Base-by-base conservation (phyloP, 345 rosid species). In the Moringa oleifera region DNA sequence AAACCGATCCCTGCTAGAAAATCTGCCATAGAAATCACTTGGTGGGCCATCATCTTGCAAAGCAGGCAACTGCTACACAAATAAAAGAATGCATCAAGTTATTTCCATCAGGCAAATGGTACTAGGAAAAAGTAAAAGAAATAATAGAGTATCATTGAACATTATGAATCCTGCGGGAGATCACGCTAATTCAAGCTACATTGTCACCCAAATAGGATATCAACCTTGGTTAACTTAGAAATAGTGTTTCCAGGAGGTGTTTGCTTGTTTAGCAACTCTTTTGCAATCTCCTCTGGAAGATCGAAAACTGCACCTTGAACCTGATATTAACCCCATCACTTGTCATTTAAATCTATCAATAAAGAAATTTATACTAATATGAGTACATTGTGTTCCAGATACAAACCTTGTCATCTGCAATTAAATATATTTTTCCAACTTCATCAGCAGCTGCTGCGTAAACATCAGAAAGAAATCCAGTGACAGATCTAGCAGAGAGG, bases 301-400 rank as follows among this genome's bases (percentile, higher is more conserved):
- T 93, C 98, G 71, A 90, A 93, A 66, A 93, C 91, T 20, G 98
- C 97, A 64, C 97, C 98, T 81, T 88, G 98, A 64, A 90, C 73
- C 98, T 93, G 85, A 70, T 23, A 69, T 61, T 45, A 68, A 67
- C 59, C 58, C 67, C 57, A 68, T 59, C 45, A 63, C 57, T 62
- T 56, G 24, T 54, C 50, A 52, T 20, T 55, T 47, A 8, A 2
- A 66, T 17, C 20, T 25, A 33, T 31, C 25, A 23, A 46, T 52
- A 52, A 33, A 25, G 18, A 64, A 20, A 49, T 4, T n/a, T 57
- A 24, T 59, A 21, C 58, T 25, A 65, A 63, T 28, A 51, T 51
- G 23, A 41, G 20, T 13, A 28, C 2, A 57, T 47, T 31, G 25
- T n/a, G 66, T 51, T 16, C 50, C 60, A 24, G 41, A 59, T 62